These are phyloP conservation scores for Taiwanofungus camphoratus DNA, from an alignment of 1,284 basidiomycete genomes.

Conservation along the genomic window DNA sequence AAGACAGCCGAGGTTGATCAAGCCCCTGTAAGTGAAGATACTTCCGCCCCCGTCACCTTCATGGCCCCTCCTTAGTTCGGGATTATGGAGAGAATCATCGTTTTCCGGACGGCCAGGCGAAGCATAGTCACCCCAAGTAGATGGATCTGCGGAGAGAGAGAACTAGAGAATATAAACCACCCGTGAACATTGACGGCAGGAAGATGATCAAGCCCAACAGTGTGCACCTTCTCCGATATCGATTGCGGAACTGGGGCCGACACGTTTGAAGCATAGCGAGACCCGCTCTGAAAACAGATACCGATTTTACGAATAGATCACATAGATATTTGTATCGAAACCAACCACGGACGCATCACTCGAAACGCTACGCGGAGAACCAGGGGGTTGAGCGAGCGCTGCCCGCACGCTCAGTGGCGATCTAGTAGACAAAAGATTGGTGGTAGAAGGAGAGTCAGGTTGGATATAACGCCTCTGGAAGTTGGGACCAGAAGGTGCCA, in stretches of 20 bases:
- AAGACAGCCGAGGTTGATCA: slow-evolving; percentile 76
- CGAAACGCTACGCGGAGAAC: slow-evolving; percentile 31
- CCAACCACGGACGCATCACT: slow-evolving; percentile 41
- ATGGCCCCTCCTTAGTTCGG: slow-evolving; percentile 68
- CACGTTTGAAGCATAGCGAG: slow-evolving; percentile 34
- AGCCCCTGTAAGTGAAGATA: slow-evolving; percentile 69
- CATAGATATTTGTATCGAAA: too few species aligned
- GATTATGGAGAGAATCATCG: slow-evolving; percentile 74
- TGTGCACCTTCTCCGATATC: slow-evolving; percentile 34
- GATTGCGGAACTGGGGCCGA: slow-evolving; percentile 23
- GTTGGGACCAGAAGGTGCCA: slow-evolving; percentile 22
- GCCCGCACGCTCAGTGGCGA: slow-evolving; percentile 32
- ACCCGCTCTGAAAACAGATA: slow-evolving; percentile 32
- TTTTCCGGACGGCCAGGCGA: slow-evolving; percentile 52
- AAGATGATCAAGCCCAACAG: background rate
- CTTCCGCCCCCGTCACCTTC: slow-evolving; percentile 56
- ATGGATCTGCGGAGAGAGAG: slow-evolving; percentile 71
- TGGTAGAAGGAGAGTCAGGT: slow-evolving; percentile 40
- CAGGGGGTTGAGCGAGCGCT: slow-evolving; percentile 39
- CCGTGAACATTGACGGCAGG: background rate
- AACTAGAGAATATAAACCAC: slow-evolving; percentile 51
- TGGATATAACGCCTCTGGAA: slow-evolving; percentile 18
- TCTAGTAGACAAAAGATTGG: slow-evolving; percentile 40
- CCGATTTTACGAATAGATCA: slow-evolving; percentile 2
- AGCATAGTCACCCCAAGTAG: slow-evolving; percentile 64